phyloP scores from a whole-genome alignment of 2,329 filamentous ascomycete genomes.

The Ascochyta pisi region DNA sequence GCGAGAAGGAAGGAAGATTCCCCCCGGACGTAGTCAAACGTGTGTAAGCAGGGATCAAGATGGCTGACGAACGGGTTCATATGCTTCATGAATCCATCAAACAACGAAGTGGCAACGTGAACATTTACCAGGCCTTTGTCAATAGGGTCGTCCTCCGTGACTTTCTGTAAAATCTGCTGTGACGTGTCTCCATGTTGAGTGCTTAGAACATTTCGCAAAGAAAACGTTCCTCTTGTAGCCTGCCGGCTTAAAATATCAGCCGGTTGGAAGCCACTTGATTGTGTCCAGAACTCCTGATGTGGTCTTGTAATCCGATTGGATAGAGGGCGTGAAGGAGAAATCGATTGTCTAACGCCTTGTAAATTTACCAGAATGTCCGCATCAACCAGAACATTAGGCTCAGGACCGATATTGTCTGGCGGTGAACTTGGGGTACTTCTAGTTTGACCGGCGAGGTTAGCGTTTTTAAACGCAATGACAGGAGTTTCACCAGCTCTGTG shows the following conservation, averaged over 20 bases:
- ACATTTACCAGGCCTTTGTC: neutral
- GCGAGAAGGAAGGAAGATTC: neutral
- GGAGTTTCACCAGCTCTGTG: no score
- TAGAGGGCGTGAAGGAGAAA: neutral
- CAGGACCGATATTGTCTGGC: no score
- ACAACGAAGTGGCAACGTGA: conserved; percentile 3
- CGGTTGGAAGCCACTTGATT: neutral
- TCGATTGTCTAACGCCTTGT: no score
- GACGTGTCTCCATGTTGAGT: neutral
- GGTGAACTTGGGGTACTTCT: no score
- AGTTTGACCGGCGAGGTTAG: no score
- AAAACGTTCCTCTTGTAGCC: conserved; percentile 2
- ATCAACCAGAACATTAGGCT: neutral
- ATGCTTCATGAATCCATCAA: conserved; percentile 12
- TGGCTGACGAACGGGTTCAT: conserved; percentile 11
- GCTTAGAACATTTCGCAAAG: neutral
- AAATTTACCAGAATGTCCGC: neutral
- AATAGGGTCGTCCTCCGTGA: neutral
- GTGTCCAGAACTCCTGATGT: neutral
- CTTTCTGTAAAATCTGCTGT: neutral
- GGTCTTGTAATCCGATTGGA: no score
- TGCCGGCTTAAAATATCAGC: neutral
- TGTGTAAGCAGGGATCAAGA: conserved; percentile 5
- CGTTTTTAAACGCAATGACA: no score
- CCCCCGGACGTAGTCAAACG: neutral